Percentiles rank a stretch among this genome's conserved stretches.
phyloP scores from a whole-genome alignment of 352 stramenopile species.

The Globisporangium spinosum region DNA sequence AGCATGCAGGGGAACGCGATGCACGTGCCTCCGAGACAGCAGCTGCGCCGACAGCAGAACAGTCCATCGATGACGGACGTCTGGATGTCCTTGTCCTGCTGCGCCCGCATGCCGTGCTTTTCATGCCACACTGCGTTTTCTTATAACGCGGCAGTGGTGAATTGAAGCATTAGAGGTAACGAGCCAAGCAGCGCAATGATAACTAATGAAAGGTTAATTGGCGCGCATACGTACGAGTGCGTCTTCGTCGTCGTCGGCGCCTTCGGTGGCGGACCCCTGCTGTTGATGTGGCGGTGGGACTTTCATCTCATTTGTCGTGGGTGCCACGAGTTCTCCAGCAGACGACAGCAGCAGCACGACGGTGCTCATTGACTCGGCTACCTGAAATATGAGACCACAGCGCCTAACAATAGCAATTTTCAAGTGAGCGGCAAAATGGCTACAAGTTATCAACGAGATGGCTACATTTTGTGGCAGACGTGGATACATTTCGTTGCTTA shows the following conservation, averaged over 20 bases:
- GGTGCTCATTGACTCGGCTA: neutral
- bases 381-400: neutral
- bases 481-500: neutral
- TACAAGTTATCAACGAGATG: constrained; percentile 7
- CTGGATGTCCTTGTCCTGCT: constrained; percentile 27
- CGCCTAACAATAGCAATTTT: constrained; percentile 8
- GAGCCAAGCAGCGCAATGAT: neutral
- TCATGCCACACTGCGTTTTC: constrained; percentile 68
- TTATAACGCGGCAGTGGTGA: constrained; percentile 1
- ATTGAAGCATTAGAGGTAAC: no score
- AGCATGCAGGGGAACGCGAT: constrained; percentile 48
- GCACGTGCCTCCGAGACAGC: constrained; percentile 50
- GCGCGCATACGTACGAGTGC: constrained; percentile 14
- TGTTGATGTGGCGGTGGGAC: constrained; percentile 4
- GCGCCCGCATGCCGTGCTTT: constrained; percentile 23
- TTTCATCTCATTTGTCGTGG: constrained; percentile 7
- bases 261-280: constrained; percentile 10
- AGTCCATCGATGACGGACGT: constrained; percentile 39
- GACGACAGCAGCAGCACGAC: neutral
- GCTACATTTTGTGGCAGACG: neutral
- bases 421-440: neutral
- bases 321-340: neutral
- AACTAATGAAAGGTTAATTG: neutral
- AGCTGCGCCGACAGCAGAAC: constrained; percentile 63
- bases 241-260: constrained; percentile 25